Percentiles rank a stretch among this genome's conserved stretches.
These are phyloP conservation scores for Monilinia fructigena DNA, from an alignment of 2,329 filamentous ascomycete species.

Conservation along the genomic window DNA sequence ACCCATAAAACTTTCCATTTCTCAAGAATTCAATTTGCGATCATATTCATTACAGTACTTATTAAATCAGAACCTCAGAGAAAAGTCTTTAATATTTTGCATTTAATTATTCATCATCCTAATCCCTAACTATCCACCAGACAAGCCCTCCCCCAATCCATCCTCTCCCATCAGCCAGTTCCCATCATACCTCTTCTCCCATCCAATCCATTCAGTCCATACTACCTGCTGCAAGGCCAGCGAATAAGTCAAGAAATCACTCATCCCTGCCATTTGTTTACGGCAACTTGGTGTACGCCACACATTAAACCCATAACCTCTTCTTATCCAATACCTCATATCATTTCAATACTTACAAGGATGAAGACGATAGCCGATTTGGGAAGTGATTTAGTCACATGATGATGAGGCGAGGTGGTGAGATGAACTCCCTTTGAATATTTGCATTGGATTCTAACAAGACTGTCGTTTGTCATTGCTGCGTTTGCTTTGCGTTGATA, in stretches of 20 bases:
- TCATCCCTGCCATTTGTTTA: neutral
- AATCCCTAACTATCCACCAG: neutral
- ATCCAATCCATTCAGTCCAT: conserved; percentile 3
- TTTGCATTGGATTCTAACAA: neutral
- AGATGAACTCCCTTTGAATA: neutral
- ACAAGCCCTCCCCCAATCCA: neutral
- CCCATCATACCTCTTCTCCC: neutral
- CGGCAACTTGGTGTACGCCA: neutral
- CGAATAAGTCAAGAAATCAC: conserved; percentile 18
- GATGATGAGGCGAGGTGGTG: conserved; percentile 3
- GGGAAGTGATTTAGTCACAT: neutral
- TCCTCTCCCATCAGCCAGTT: neutral
- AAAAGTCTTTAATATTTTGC: no score
- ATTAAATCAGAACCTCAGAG: no score
- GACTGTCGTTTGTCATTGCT: neutral
- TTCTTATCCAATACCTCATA: conserved; percentile 2
- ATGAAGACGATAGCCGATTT: neutral
- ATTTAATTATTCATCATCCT: no score
- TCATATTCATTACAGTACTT: neutral
- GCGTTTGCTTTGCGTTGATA: neutral
- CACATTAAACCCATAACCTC: conserved; percentile 1
- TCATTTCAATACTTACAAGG: neutral
- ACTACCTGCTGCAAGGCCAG: conserved; percentile 21
- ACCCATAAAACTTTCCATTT: conserved; percentile 2
- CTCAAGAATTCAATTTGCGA: neutral